A percentile compares a stretch with the other conserved stretches of the same genome.
These are phyloP conservation scores for Penicillium atrosanguineum DNA, from an alignment of 495 filamentous ascomycete genomes.

Conservation along the genomic window DNA sequence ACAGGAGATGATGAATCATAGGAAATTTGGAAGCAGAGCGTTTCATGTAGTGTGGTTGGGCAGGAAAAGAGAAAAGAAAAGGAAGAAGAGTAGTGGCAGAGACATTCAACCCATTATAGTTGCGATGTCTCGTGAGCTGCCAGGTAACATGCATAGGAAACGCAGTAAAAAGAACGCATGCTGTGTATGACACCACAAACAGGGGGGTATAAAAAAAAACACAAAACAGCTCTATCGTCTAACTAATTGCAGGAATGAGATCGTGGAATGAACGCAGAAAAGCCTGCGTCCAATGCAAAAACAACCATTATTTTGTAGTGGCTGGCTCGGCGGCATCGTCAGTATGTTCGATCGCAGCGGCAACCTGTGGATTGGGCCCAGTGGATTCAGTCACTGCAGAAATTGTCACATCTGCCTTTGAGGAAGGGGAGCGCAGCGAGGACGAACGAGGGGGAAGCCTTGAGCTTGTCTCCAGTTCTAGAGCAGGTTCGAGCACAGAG, in stretches of 20 bases:
- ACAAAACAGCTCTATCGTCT: conserved; percentile 28
- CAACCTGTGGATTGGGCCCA: conserved; percentile 2
- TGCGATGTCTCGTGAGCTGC: background rate
- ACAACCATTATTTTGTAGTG: conserved; percentile 4
- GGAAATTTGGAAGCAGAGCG: conserved; percentile 9
- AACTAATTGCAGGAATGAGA: conserved; percentile 16
- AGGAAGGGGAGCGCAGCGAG: conserved; percentile 27
- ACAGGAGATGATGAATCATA: background rate
- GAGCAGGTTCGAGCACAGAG: conserved; percentile 32
- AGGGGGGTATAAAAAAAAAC: conserved; percentile 34
- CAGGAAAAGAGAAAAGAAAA: background rate
- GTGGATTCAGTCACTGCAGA: conserved; percentile 2
- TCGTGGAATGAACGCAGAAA: conserved; percentile 9
- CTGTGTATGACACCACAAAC: conserved; percentile 20
- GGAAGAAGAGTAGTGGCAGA: conserved; percentile 2
- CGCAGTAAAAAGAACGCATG: conserved; percentile 19
- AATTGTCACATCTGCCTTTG: conserved; percentile 11
- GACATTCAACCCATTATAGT: background rate
- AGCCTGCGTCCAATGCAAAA: conserved; percentile 13
- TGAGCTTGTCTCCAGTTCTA: conserved; percentile 33
- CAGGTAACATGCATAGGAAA: conserved; percentile 9
- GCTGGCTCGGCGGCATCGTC: conserved; percentile 3
- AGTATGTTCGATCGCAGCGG: background rate
- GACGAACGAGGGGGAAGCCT: conserved; percentile 38
- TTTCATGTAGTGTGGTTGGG: conserved; percentile 2